phyloP scores from a whole-genome alignment of 1,139 yeast genomes.

The Candida neerlandica region DNA sequence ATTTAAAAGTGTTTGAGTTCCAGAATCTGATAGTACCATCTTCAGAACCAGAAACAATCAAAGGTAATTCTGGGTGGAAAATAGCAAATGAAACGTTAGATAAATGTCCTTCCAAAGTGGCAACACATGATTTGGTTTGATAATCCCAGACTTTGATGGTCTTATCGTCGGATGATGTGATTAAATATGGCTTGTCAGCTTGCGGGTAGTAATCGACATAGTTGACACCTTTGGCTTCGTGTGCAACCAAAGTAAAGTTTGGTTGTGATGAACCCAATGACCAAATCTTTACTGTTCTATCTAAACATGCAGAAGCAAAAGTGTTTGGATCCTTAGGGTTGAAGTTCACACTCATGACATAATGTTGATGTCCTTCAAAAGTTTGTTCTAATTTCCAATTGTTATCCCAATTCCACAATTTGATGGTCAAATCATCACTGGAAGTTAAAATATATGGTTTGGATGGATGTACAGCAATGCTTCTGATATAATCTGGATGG shows the following conservation, averaged over 20 bases:
- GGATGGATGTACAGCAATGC: constrained; percentile 91
- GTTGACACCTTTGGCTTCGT: constrained; percentile 91
- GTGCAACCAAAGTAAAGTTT: constrained; percentile 89
- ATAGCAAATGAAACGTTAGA: constrained; percentile 95
- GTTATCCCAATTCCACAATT: constrained; percentile 97
- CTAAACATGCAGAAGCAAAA: constrained; percentile 95
- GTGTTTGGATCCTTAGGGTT: constrained; percentile 98
- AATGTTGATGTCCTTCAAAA: constrained; percentile 95
- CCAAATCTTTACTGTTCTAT: constrained; percentile 97
- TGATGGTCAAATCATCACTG: constrained; percentile 89
- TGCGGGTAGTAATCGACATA: constrained; percentile 96
- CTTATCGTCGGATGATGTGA: constrained; percentile 91
- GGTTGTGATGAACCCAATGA: constrained; percentile 87
- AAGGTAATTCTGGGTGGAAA: constrained; percentile 94
- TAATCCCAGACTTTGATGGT: constrained; percentile 95
- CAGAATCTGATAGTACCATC: constrained; percentile 80
- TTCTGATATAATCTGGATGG: constrained; percentile 94
- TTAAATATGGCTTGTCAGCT: constrained; percentile 93
- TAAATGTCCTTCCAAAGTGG: constrained; percentile 90
- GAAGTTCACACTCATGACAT: constrained; percentile 91
- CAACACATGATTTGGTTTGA: constrained; percentile 94
- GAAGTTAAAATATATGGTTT: constrained; percentile 88
- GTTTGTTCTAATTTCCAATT: constrained; percentile 88
- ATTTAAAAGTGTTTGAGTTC: constrained; percentile 78
- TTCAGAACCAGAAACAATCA: constrained; percentile 81